phyloP scores from a whole-genome alignment of 2,329 filamentous ascomycete genomes.

The Zymoseptoria ardabiliae region DNA sequence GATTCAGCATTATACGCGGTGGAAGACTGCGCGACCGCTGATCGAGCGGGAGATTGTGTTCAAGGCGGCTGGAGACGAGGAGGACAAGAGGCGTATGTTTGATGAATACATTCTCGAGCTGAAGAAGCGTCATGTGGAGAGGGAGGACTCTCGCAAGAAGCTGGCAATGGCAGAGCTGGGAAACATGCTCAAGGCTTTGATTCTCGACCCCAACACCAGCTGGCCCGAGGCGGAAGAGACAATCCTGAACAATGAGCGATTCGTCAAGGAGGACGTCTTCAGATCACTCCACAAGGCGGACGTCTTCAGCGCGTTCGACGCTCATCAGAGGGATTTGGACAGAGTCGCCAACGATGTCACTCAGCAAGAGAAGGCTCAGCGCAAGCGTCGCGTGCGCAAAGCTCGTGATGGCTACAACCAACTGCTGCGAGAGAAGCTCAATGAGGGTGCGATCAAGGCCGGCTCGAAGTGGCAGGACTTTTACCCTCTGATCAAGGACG shows the following conservation, averaged over 20 bases:
- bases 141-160: slow-evolving; percentile 64
- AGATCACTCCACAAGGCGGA: slow-evolving; percentile 79
- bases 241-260: slow-evolving; percentile 68
- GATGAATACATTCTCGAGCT: slow-evolving; percentile 86
- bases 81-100: slow-evolving; percentile 81
- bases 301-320: slow-evolving; percentile 86
- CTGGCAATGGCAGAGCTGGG: slow-evolving; percentile 78
- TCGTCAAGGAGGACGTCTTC: slow-evolving; percentile 78
- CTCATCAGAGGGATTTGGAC: slow-evolving; percentile 88
- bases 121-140: slow-evolving; percentile 70
- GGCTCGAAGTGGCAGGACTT: slow-evolving; percentile 85
- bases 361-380: slow-evolving; percentile 78
- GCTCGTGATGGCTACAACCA: slow-evolving; percentile 73
- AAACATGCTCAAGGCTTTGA: slow-evolving; percentile 67
- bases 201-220: slow-evolving; percentile 86
- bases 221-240: slow-evolving; percentile 85
- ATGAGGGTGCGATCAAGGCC: slow-evolving; percentile 75
- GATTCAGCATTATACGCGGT: slow-evolving; percentile 93
- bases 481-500: slow-evolving; percentile 64
- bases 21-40: slow-evolving; percentile 91
- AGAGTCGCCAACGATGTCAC: slow-evolving; percentile 83
- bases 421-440: slow-evolving; percentile 66
- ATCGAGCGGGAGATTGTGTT: slow-evolving; percentile 95
- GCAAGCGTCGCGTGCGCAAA: slow-evolving; percentile 74
- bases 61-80: slow-evolving; percentile 78